phyloP scores from a whole-genome alignment of 306 rosid genomes.

The Sesbania bispinosa region DNA sequence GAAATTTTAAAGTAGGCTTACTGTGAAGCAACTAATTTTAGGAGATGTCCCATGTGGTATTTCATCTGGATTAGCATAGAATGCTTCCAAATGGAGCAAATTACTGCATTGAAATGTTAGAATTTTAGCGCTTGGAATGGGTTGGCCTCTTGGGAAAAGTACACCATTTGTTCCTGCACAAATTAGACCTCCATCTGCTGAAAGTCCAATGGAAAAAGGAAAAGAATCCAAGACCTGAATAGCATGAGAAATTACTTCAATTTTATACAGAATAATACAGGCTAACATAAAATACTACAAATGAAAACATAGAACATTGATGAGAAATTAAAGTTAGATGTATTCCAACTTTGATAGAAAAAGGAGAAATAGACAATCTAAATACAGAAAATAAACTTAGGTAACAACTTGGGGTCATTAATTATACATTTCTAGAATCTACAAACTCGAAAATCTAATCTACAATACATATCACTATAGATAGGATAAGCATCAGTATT shows the following conservation, averaged over 20 bases:
- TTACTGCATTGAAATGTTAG: constrained; percentile 48
- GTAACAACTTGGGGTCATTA: not conserved
- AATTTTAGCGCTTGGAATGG: constrained; percentile 71
- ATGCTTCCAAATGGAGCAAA: constrained; percentile 66
- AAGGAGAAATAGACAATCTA: not conserved
- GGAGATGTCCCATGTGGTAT: constrained; percentile 56
- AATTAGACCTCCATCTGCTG: constrained; percentile 57
- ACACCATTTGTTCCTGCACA: constrained; percentile 43
- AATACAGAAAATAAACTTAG: constrained; percentile 5
- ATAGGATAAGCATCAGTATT: constrained; percentile 13
- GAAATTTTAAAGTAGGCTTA: constrained; percentile 34
- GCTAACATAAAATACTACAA: not conserved
- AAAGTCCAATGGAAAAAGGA: constrained; percentile 80
- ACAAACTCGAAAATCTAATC: not conserved
- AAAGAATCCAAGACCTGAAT: constrained; percentile 70
- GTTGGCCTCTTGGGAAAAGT: constrained; percentile 76
- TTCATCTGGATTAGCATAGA: constrained; percentile 62
- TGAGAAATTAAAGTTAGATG: constrained; percentile 5
- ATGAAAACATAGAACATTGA: not conserved
- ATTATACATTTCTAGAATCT: not conserved
- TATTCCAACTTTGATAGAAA: not conserved
- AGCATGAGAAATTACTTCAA: constrained; percentile 4
- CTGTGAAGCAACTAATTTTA: constrained; percentile 70
- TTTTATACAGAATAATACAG: constrained; percentile 14
- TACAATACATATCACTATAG: not conserved